These are phyloP conservation scores for Dendrocalamus latiflorus DNA, from an alignment of 202 grass and related monocot species.

Conservation along the genomic window DNA sequence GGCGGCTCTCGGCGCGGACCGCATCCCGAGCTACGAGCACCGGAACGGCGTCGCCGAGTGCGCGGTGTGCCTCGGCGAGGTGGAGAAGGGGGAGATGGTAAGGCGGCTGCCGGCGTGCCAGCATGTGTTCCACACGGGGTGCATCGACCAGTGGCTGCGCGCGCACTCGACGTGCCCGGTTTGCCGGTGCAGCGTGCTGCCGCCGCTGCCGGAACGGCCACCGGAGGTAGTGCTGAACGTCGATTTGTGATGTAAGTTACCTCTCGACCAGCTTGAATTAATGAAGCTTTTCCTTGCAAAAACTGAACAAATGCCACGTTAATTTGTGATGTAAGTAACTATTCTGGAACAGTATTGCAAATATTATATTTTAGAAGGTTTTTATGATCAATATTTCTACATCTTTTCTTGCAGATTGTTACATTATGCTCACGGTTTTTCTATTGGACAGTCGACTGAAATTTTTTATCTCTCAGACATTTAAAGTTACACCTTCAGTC, in stretches of 20 bases:
- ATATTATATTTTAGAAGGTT: too few relatives aligned
- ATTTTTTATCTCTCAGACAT: too few relatives aligned
- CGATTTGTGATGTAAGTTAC: background rate
- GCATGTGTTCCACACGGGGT: conserved; percentile 45
- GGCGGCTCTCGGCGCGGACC: background rate
- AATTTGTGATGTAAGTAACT: background rate
- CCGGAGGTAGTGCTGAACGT: conserved; percentile 5
- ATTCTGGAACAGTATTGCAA: background rate
- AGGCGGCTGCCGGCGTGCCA: conserved; percentile 36
- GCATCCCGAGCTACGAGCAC: conserved; percentile 20
- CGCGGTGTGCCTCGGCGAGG: conserved; percentile 43
- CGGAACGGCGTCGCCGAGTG: conserved; percentile 13
- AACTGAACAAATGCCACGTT: background rate
- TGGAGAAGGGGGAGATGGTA: conserved; percentile 32
- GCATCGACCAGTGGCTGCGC: conserved; percentile 44
- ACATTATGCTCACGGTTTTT: too few relatives aligned
- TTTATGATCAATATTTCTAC: too few relatives aligned
- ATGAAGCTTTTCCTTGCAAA: background rate
- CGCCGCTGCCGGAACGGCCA: background rate
- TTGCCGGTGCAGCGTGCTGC: conserved; percentile 20
- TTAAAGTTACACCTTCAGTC: too few relatives aligned
- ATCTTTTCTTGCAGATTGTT: too few relatives aligned
- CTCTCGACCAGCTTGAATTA: background rate
- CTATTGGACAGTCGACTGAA: too few relatives aligned
- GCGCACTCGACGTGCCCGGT: conserved; percentile 33